Evolutionary conservation across 169 alveolate genomes (phyloP), one percentile per base, ranked within the genome.

Genomic region (Hepatocystis sp.): DNA sequence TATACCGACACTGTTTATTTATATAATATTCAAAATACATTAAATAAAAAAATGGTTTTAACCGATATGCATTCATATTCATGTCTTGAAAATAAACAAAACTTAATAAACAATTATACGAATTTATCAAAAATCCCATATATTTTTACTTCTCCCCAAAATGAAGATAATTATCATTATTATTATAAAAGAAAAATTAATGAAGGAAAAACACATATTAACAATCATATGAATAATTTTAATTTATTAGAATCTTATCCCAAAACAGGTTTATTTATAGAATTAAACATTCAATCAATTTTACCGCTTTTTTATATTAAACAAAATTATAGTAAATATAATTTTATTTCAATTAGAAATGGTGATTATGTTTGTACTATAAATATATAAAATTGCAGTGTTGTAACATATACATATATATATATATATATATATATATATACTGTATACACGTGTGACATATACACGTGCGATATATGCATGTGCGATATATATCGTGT

Each of bases 331-430:
- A 58, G 58, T 64, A 76, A 76, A 27, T 53, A 76, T 58, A 76
- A 76, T 76, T 76, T 76, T 52, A 76, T 76, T 58, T 76, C 88
- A 39, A 76, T 76, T 58, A 76, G 58, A 58, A 66, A 76, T 58
- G 88, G 88, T 13, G 88, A 76, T 11, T 76, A 58, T 58, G 58
- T 76, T 76, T 76, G 88, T 76, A 76, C 88, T 7, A 76, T 76
- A 44, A 76, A 76, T 52, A 64, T 76, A 51, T 76, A 76, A 60
- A 76, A 42, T 58, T 39, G 28, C 15, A 28, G n/a, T n/a, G n/a
- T n/a, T n/a, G n/a, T n/a, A n/a, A n/a, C n/a, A n/a, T n/a, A n/a
- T n/a, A n/a, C n/a, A n/a, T n/a, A n/a, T n/a, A n/a, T n/a, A n/a
- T n/a, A n/a, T n/a, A n/a, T n/a, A n/a, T n/a, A n/a, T n/a, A n/a